Conservation (phyloP, 495 filamentous ascomycete species). For the Oidiodendron maius region DNA sequence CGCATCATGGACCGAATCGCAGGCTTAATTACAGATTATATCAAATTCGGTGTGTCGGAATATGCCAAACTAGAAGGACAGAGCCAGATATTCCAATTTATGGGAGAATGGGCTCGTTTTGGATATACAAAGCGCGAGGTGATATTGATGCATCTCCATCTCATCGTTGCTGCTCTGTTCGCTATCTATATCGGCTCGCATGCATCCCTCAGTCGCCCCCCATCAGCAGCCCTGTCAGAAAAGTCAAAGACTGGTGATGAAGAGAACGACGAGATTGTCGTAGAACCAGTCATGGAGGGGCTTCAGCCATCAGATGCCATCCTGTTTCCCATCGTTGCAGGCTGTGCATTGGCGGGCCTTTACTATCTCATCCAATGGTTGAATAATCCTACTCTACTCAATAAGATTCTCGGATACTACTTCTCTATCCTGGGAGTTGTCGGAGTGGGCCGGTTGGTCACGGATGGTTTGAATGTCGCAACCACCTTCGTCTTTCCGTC, state of each 20-base stretch:
- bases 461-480: conserved; percentile 58
- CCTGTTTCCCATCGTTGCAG: conserved; percentile 80
- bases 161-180: conserved; percentile 61
- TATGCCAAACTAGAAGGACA: conserved; percentile 15
- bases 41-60: no score
- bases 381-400: conserved; percentile 73
- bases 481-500: conserved; percentile 69
- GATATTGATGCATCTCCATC: conserved; percentile 61
- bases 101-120: conserved; percentile 18
- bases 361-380: conserved; percentile 90
- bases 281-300: conserved; percentile 65
- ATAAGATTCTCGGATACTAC: conserved; percentile 79
- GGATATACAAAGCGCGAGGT: conserved; percentile 12
- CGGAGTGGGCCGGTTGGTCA: conserved; percentile 61
- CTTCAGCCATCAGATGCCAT: conserved; percentile 77
- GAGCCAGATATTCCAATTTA: conserved; percentile 13
- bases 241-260: conserved; percentile 38
- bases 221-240: conserved; percentile 63
- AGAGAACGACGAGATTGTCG: conserved; percentile 50
- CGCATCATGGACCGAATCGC: no score
- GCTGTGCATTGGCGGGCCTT: conserved; percentile 61
- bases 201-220: conserved; percentile 67
- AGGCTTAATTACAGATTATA: no score
- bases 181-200: conserved; percentile 70
- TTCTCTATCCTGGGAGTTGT: conserved; percentile 75